Percentiles rank a stretch among this genome's conserved stretches.
phyloP scores from a whole-genome alignment of 495 filamentous ascomycete species.

The Penicillium canariense region DNA sequence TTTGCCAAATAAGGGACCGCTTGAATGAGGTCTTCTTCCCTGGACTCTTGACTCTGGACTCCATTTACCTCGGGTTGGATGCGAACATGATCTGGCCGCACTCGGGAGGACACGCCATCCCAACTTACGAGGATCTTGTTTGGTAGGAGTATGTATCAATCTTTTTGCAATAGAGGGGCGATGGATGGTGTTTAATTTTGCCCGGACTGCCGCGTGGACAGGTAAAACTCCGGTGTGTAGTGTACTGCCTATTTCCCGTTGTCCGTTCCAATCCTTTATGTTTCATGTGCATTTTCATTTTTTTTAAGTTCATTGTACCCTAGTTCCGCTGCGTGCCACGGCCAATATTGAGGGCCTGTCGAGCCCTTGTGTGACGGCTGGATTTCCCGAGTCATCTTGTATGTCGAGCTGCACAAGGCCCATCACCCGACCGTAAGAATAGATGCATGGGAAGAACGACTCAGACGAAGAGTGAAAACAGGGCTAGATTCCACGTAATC shows the following conservation, averaged over 20 bases:
- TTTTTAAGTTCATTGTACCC: neutral
- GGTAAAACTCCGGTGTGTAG: neutral
- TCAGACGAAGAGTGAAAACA: too few relatives aligned
- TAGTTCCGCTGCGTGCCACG: constrained; percentile 1
- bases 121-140: neutral
- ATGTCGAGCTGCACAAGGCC: neutral
- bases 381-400: neutral
- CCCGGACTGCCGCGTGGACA: neutral
- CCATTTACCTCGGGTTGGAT: neutral
- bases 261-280: neutral
- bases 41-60: neutral
- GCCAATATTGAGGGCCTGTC: neutral
- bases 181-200: neutral
- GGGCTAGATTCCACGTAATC: neutral
- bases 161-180: constrained; percentile 3
- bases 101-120: neutral
- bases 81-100: neutral
- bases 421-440: neutral
- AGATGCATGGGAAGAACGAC: neutral
- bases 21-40: neutral
- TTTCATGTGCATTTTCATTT: neutral
- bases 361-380: constrained; percentile 1
- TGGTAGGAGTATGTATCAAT: constrained; percentile 13
- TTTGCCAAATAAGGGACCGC: constrained; percentile 83
- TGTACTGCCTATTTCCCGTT: neutral